Evolutionary conservation across 495 filamentous ascomycete species (phyloP), one percentile per base, ranked within the genome.

Genomic region (Venustampulla echinocandica): DNA sequence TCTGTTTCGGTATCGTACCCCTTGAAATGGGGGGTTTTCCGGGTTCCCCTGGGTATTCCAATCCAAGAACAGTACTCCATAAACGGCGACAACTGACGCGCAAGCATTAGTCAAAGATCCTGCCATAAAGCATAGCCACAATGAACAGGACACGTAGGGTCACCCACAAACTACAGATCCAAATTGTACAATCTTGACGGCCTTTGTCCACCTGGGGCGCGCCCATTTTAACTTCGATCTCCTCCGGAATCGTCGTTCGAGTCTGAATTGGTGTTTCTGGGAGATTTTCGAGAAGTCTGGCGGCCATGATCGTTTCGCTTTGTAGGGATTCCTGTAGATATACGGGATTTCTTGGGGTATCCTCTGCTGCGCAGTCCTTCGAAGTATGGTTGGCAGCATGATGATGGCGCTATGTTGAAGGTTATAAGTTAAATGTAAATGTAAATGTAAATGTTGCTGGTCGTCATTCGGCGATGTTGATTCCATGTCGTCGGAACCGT

Each of bases 301-400:
- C 17, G 92, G 92, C 93, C 93, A 99, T 62, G 77, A 64, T 49
- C 81, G 83, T 62, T 89, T 87, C n/a, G 86, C 82, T 61, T 77
- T 80, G 74, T 84, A 89, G 1, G 68, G 76, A 53, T 75, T 81
- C 11, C 38, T 51, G 21, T 53, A 58, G 11, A 50, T 49, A 46
- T 32, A 44, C 27, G 38, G 30, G 6, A 44, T 25, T 2, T 44
- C 18, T 2, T 44, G 15, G 11, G 41, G 41, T 28, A 49, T 38
- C 47, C 34, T 27, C 44, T 46, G 33, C 56, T 64, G 34, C 54
- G 61, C 44, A 61, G 57, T 24, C 17, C 71, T 61, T 37, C 68
- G 65, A 39, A 63, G 32, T 7, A 70, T 41, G 4, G 69, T 70
- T 2, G 69, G 53, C 39, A 75, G 61, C 74, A 78, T 71, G 5